Evolutionary conservation across 1,284 basidiomycete genomes (phyloP), one percentile per base, ranked within the genome.

Genomic region (Ganoderma sinense): DNA sequence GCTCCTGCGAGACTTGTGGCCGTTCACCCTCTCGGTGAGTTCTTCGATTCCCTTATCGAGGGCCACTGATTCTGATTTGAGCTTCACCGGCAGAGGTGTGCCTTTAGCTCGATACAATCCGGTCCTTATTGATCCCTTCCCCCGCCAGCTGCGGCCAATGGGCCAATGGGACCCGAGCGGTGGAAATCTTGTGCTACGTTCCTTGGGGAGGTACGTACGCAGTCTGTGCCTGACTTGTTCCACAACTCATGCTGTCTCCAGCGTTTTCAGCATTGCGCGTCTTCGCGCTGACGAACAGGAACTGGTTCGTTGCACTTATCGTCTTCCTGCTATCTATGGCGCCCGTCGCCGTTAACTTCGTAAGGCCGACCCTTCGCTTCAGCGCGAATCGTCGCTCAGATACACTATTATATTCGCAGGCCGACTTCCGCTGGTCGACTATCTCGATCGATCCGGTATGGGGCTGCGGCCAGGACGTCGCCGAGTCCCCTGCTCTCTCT

Each of bases 231-330:
- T 36, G 16, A 33, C 5, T 31, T 18, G 39, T 8, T 8, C 13
- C 2, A 14, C 18, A 16, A n/a, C 43, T 41, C 8, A 55, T 10
- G 16, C 11, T 2, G 2, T 26, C 13, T 31, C 20, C 40, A 70
- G 69, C 63, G 1, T 68, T 70, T 58, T 67, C 69, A 1, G 69
- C 56, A 7, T 59, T 70, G 40, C 69, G 69, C 1, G 65, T 62
- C 3, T 64, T 64, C 55, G 69, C 69, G 6, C 41, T 70, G 51
- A 65, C 45, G 23, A 33, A 63, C 20, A 40, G 66, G 23, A 40
- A 61, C 11, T 64, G 63, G 58, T 2, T 39, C 4, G 13, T 70
- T 13, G 45, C 55, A 2, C 13, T 26, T 14, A 2, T 62, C 11
- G 66, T 70, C 18, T 65, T 67, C 41, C 4, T 59, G 14, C 41